phyloP scores from a whole-genome alignment of 768 basidiomycete species.

The Rhodosporidiobolus sp. region DNA sequence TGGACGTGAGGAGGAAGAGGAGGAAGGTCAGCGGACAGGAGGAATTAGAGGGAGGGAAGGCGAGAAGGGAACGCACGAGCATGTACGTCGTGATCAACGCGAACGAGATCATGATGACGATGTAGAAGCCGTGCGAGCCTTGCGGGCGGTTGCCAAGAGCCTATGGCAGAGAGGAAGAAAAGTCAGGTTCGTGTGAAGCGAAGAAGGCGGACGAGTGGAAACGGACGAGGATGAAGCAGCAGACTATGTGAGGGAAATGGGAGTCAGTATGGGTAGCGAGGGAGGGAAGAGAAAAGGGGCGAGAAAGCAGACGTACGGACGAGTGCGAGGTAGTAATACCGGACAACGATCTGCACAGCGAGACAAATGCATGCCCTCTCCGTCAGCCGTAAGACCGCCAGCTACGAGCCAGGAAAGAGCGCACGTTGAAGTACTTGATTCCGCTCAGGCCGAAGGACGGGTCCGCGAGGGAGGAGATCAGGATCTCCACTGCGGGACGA shows the following conservation, averaged over 20 bases:
- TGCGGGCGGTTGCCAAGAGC: constrained; percentile 78
- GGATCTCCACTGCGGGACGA: constrained; percentile 49
- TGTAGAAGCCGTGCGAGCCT: constrained; percentile 74
- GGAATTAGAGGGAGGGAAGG: constrained; percentile 7
- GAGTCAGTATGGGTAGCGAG: neutral
- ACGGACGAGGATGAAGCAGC: constrained; percentile 21
- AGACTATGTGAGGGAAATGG: neutral
- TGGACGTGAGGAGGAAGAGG: constrained; percentile 49
- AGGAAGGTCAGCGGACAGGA: neutral
- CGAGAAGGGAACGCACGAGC: constrained; percentile 60
- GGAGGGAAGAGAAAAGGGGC: neutral
- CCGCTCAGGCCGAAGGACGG: constrained; percentile 58
- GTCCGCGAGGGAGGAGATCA: constrained; percentile 72
- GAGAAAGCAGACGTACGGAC: constrained; percentile 60
- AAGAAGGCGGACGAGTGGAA: no score
- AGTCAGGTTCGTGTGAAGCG: neutral
- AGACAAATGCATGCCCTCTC: no score
- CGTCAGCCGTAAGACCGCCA: neutral
- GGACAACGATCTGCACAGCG: constrained; percentile 60
- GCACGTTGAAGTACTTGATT: constrained; percentile 55
- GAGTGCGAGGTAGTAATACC: constrained; percentile 83
- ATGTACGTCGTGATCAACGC: constrained; percentile 91
- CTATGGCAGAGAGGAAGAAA: constrained; percentile 47
- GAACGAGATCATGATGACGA: constrained; percentile 78
- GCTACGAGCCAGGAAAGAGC: neutral